phyloP scores from a whole-genome alignment of 2,329 filamentous ascomycete species.

The Xylaria sp. region DNA sequence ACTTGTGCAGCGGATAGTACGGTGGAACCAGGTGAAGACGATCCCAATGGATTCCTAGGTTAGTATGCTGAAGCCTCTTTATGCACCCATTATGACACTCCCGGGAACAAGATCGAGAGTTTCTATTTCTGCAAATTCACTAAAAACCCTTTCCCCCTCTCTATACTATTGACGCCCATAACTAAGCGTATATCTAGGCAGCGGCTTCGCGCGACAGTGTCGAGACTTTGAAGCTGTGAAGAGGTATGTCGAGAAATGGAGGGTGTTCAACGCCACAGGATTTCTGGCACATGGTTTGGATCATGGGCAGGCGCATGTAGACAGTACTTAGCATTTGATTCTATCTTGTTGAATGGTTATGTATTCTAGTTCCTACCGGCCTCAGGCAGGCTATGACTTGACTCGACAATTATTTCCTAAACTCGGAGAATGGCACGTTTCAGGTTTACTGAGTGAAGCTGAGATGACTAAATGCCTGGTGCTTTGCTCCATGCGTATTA shows the following conservation, averaged over 20 bases:
- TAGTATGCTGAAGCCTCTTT: background rate
- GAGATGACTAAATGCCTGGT: background rate
- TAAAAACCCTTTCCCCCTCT: background rate
- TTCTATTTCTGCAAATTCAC: background rate
- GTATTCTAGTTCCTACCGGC: background rate
- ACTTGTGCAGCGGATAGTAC: constrained; percentile 30
- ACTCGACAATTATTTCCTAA: background rate
- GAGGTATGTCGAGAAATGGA: constrained; percentile 28
- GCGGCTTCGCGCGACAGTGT: constrained; percentile 33
- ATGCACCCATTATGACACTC: background rate
- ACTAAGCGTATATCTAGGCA: constrained; percentile 13
- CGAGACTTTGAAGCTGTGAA: constrained; percentile 30
- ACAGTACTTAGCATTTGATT: background rate
- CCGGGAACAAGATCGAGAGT: background rate
- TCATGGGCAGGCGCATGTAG: constrained; percentile 29
- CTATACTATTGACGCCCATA: background rate
- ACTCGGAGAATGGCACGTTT: background rate
- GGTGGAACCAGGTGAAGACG: constrained; percentile 29
- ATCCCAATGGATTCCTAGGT: constrained; percentile 27
- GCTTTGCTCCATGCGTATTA: background rate
- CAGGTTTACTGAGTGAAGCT: background rate
- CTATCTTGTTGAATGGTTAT: background rate
- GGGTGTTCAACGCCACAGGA: constrained; percentile 35
- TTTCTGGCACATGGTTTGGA: constrained; percentile 29
- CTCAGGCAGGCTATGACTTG: background rate